Evolutionary conservation across 805 yeast species (phyloP).

Genomic region (Candida maltosa): DNA sequence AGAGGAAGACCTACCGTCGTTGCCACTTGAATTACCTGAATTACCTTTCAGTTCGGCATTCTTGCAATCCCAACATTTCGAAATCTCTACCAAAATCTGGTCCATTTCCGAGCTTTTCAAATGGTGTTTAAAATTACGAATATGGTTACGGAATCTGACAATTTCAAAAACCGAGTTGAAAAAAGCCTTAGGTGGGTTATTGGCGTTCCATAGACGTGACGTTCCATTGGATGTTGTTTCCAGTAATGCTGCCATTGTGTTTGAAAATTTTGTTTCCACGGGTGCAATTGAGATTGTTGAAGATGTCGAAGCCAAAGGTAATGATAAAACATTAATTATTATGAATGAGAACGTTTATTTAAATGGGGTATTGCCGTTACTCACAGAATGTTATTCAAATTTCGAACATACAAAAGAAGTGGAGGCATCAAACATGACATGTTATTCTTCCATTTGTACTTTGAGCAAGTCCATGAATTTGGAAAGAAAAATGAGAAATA

Average conservation of each 20-base stretch:
- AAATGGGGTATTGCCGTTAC: slow-evolving; percentile 42
- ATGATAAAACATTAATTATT: slow-evolving; percentile 13
- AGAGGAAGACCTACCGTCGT: slow-evolving; percentile 35
- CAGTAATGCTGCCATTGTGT: slow-evolving; percentile 47
- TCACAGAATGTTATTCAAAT: slow-evolving; percentile 47
- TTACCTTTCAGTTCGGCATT: slow-evolving; percentile 55
- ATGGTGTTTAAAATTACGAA: slow-evolving; percentile 52
- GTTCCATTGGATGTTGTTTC: slow-evolving; percentile 49
- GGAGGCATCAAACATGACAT: slow-evolving; percentile 20
- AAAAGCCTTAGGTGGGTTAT: slow-evolving; percentile 47
- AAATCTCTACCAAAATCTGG: slow-evolving; percentile 45
- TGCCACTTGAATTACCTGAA: slow-evolving; percentile 49
- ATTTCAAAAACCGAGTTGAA: slow-evolving; percentile 52
- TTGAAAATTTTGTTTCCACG: slow-evolving; percentile 37
- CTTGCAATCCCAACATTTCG: slow-evolving; percentile 43
- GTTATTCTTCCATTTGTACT: slow-evolving; percentile 36
- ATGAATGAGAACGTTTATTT: slow-evolving; percentile 18
- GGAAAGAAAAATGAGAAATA: slow-evolving; percentile 19
- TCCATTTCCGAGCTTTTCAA: slow-evolving; percentile 46
- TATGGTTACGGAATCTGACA: slow-evolving; percentile 51
- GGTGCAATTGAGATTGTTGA: slow-evolving; percentile 31
- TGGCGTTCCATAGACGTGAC: slow-evolving; percentile 49
- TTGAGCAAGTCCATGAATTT: slow-evolving; percentile 30
- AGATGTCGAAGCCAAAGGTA: slow-evolving; percentile 7
- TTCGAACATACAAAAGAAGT: slow-evolving; percentile 13